phyloP scores from a whole-genome alignment of 345 rosid genomes.

The Anacardium occidentale region DNA sequence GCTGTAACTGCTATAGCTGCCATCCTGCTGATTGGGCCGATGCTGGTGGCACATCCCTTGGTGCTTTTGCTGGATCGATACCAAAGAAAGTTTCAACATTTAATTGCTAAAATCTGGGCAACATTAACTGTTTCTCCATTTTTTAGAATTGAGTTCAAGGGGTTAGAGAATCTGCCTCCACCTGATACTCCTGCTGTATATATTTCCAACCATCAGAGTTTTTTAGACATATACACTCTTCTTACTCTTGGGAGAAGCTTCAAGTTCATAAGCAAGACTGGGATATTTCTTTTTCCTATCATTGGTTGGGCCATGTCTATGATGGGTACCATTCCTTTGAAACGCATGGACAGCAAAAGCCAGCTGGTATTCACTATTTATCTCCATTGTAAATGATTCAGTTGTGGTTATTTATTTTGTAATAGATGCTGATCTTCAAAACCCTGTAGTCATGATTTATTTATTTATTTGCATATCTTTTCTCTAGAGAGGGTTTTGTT shows the following conservation, averaged over 20 bases:
- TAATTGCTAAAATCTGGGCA: slow-evolving; percentile 80
- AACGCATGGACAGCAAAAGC: slow-evolving; percentile 90
- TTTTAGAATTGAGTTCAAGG: slow-evolving; percentile 54
- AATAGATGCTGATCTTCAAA: neutral
- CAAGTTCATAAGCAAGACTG: slow-evolving; percentile 91
- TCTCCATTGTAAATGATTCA: neutral
- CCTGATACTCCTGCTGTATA: slow-evolving; percentile 77
- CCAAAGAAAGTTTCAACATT: slow-evolving; percentile 67
- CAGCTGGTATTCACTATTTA: slow-evolving; percentile 55
- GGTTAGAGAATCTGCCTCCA: slow-evolving; percentile 80
- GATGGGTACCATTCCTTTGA: slow-evolving; percentile 83
- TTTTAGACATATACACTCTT: slow-evolving; percentile 84
- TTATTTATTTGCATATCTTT: neutral
- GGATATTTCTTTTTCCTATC: slow-evolving; percentile 66
- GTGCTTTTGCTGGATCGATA: slow-evolving; percentile 73
- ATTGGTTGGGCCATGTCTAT: slow-evolving; percentile 95
- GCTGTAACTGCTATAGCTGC: slow-evolving; percentile 59
- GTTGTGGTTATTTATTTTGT: slow-evolving; percentile 6
- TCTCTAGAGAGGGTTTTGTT: neutral
- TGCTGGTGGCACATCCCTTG: slow-evolving; percentile 72
- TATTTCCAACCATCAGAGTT: slow-evolving; percentile 94
- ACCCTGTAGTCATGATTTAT: neutral
- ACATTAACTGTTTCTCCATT: slow-evolving; percentile 50
- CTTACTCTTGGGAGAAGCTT: slow-evolving; percentile 76
- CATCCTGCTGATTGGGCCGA: slow-evolving; percentile 53